Evolutionary conservation across 257 asterid species (phyloP).

Genomic region (Eucommia ulmoides): DNA sequence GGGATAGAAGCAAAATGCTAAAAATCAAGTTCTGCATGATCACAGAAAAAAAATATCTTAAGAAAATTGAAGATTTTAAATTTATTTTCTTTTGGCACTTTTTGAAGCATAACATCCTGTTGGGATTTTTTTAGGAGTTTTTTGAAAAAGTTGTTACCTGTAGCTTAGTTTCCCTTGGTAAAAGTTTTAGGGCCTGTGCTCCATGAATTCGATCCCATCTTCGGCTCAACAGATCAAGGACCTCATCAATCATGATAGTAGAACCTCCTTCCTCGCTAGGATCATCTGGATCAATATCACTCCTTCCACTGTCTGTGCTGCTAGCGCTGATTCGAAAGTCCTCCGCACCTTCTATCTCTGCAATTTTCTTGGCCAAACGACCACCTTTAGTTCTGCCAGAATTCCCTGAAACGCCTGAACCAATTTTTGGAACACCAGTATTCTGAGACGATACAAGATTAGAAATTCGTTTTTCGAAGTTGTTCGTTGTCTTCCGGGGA

Average conservation of each 20-base stretch:
- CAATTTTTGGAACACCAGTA: conserved; percentile 39
- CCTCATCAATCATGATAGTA: conserved; percentile 78
- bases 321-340: conserved; percentile 63
- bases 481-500: conserved; percentile 70
- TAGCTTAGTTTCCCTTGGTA: conserved; percentile 82
- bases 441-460: conserved; percentile 42
- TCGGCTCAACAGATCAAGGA: conserved; percentile 74
- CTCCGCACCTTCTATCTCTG: conserved; percentile 76
- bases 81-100: too few relatives aligned
- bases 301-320: conserved; percentile 87
- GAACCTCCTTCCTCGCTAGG: conserved; percentile 53
- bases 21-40: too few relatives aligned
- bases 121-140: too few relatives aligned
- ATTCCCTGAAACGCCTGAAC: conserved; percentile 35
- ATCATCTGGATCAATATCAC: conserved; percentile 81
- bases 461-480: conserved; percentile 56
- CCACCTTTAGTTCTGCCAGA: conserved; percentile 34
- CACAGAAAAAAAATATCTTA: too few relatives aligned
- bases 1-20: too few relatives aligned
- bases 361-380: conserved; percentile 50
- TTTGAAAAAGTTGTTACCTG: conserved; percentile 36
- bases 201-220: conserved; percentile 97
- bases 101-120: too few relatives aligned
- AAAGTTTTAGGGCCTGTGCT: conserved; percentile 83
- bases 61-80: too few relatives aligned